phyloP scores from a whole-genome alignment of 495 filamentous ascomycete genomes.

The Elasticomyces elasticus region DNA sequence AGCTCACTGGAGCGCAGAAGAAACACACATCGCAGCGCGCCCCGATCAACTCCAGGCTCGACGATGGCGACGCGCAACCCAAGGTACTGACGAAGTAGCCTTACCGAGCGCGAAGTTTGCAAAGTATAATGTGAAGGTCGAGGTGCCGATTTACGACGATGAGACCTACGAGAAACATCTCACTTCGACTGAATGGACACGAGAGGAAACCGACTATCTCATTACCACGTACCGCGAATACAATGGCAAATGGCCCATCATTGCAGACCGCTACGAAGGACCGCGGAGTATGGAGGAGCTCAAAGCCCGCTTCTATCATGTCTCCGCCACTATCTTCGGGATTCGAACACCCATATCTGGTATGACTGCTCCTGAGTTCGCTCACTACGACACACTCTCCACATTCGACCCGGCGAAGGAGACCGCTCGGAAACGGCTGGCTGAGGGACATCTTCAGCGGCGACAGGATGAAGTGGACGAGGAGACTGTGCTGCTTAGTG shows the following conservation, averaged over 20 bases:
- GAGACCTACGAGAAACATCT: conserved; percentile 74
- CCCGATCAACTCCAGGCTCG: not conserved
- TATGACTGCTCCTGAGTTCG: conserved; percentile 76
- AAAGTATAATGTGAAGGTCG: conserved; percentile 74
- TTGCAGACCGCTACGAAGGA: conserved; percentile 76
- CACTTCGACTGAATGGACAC: conserved; percentile 67
- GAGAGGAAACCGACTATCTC: conserved; percentile 87
- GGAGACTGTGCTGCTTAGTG: conserved; percentile 76
- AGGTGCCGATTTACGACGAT: conserved; percentile 68
- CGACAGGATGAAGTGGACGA: conserved; percentile 81
- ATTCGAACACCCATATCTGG: conserved; percentile 69
- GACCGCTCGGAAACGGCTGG: conserved; percentile 69
- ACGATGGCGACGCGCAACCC: not conserved
- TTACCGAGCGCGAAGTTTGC: conserved; percentile 35
- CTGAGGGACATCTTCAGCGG: conserved; percentile 63
- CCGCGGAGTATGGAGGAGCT: conserved; percentile 73
- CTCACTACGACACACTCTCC: conserved; percentile 68
- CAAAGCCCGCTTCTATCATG: conserved; percentile 79
- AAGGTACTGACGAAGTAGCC: not conserved
- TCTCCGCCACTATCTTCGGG: conserved; percentile 76
- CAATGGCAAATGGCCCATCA: conserved; percentile 81
- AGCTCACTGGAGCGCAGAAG: not conserved
- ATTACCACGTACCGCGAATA: conserved; percentile 62
- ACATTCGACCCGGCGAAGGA: conserved; percentile 77
- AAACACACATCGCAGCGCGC: not conserved